Evolutionary conservation across 176 grass and related monocot genomes (phyloP), one percentile per base, ranked within the genome.

Genomic region (Typha latifolia): DNA sequence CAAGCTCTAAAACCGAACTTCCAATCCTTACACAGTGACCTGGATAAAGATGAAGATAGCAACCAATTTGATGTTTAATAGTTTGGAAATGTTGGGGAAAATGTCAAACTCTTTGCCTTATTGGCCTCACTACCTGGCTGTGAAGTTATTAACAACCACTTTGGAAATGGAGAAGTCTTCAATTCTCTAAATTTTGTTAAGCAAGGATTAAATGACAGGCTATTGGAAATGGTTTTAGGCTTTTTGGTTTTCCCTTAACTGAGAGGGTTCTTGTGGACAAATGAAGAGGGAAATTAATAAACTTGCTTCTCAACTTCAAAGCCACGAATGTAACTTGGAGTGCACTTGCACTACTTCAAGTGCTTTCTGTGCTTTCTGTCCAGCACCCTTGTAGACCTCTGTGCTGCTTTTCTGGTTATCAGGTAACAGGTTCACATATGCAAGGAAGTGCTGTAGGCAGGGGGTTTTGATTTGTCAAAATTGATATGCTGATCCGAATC

Each of bases 201-300:
- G 27, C n/a, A 70, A 20, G 12, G 73, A 34, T 69, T 32, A 26
- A 52, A 32, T 0, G 26, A 49, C 61, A 72, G n/a, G 78, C 69
- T 0, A 12, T 22, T 21, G 51, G 50, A 50, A 67, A 85, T 51
- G 80, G 20, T 29, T 99, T 85, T 63, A 77, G 65, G 64, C 81
- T 99, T 49, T 99, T 99, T 51, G 94, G 94, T 27, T 99, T 99
- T 66, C 83, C 89, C 67, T 62, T 99, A 65, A 90, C 72, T 4
- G 83, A 93, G 14, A 87, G 73, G 76, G 84, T 78, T 14, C 61
- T 66, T 5, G 72, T 72, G 66, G 71, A n/a, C 64, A 62, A 73
- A 80, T 62, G 73, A 78, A n/a, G 74, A 86, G 14, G 83, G 27
- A 29, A 62, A 13, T 32, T 43, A 61, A 6, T 32, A 82, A 12